Evolutionary conservation across 2,329 filamentous ascomycete species (phyloP).

Genomic region (Colletotrichum orchidophilum): DNA sequence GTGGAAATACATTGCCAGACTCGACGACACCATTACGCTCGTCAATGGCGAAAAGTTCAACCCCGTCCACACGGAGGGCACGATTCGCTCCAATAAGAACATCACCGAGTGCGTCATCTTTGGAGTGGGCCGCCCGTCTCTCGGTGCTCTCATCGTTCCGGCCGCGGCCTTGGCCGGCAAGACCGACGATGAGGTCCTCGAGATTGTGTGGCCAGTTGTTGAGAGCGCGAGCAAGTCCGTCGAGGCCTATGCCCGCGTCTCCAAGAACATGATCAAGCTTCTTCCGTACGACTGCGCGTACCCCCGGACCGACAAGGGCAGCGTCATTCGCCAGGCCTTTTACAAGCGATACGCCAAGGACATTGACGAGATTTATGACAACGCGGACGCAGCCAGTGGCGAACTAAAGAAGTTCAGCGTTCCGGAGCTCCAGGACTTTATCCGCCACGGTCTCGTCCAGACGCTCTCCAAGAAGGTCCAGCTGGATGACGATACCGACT

Average conservation of each 20-base stretch:
- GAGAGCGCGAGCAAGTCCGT: constrained; percentile 42
- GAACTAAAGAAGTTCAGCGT: constrained; percentile 36
- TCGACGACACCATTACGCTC: constrained; percentile 69
- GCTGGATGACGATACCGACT: constrained; percentile 56
- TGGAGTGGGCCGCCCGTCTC: constrained; percentile 64
- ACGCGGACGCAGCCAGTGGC: constrained; percentile 37
- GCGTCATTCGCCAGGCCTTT: constrained; percentile 44
- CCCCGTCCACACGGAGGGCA: constrained; percentile 67
- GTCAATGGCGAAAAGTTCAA: constrained; percentile 77
- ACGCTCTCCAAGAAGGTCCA: constrained; percentile 39
- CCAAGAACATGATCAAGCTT: constrained; percentile 59
- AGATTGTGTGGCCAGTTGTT: constrained; percentile 46
- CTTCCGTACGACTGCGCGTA: constrained; percentile 53
- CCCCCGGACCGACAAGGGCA: constrained; percentile 47
- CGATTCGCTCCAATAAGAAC: constrained; percentile 53
- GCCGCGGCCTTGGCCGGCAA: constrained; percentile 32
- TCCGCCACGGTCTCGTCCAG: constrained; percentile 42
- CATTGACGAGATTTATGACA: constrained; percentile 42
- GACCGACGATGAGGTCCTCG: constrained; percentile 40
- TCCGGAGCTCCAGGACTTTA: constrained; percentile 44
- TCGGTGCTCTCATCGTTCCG: constrained; percentile 65
- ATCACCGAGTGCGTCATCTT: constrained; percentile 69
- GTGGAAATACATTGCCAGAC: constrained; percentile 70
- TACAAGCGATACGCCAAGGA: constrained; percentile 32
- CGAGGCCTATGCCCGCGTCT: constrained; percentile 49